phyloP scores from a whole-genome alignment of 129 eudicot species.

The Lonicera japonica region DNA sequence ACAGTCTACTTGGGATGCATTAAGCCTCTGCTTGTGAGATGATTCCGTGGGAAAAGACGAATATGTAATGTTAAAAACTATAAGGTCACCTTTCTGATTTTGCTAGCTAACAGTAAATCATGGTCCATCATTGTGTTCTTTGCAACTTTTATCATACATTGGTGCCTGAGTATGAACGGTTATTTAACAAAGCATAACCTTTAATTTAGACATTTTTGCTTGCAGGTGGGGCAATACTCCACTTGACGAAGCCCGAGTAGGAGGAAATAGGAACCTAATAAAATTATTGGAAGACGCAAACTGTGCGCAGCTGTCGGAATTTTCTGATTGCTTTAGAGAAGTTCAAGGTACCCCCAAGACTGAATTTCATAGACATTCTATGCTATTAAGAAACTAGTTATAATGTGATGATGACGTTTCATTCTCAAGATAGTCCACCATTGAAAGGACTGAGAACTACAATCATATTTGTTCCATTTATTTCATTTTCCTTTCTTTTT shows the following conservation, averaged over 20 bases:
- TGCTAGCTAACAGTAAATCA: not conserved
- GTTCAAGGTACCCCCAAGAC: constrained; percentile 14
- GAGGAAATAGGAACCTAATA: constrained; percentile 43
- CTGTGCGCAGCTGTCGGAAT: constrained; percentile 15
- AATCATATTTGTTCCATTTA: not conserved
- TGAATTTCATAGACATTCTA: not conserved
- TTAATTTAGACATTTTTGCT: not conserved
- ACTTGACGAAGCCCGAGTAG: constrained; percentile 52
- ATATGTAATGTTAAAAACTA: not conserved
- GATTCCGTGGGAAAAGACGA: not conserved
- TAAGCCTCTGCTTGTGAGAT: not conserved
- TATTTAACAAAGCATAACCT: not conserved
- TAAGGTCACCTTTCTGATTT: not conserved
- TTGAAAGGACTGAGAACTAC: not conserved
- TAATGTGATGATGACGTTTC: not conserved
- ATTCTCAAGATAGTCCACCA: not conserved
- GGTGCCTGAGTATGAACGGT: not conserved
- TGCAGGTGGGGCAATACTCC: constrained; percentile 62
- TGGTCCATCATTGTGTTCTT: not conserved
- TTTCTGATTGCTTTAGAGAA: constrained; percentile 5
- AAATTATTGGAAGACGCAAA: constrained; percentile 52
- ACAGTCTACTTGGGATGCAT: not conserved
- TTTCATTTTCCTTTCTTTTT: not conserved
- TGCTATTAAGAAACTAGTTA: not conserved
- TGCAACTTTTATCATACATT: not conserved